Evolutionary conservation across 2,329 filamentous ascomycete genomes (phyloP).

Genomic region (Dothistroma pini): DNA sequence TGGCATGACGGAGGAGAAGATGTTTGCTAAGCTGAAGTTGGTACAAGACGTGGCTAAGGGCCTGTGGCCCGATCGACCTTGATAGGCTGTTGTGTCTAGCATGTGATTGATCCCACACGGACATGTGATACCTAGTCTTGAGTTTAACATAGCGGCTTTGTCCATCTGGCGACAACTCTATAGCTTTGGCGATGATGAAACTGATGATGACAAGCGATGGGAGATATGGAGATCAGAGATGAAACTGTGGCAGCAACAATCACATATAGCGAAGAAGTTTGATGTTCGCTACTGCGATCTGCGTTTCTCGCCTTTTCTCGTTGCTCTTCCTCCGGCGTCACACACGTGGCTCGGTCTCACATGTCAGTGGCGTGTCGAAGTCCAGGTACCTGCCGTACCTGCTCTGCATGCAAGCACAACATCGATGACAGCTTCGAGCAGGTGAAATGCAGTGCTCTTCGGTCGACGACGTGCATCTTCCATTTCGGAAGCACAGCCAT

Average conservation of each 20-base stretch:
- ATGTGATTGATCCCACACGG: slow-evolving; percentile 4
- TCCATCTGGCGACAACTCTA: not conserved
- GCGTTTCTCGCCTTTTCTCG: no score
- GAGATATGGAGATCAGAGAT: not conserved
- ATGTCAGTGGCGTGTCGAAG: not conserved
- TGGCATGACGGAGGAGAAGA: slow-evolving; percentile 39
- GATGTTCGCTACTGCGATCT: not conserved
- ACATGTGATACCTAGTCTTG: not conserved
- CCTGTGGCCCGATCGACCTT: slow-evolving; percentile 36
- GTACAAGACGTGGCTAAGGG: slow-evolving; percentile 37
- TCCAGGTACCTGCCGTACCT: not conserved
- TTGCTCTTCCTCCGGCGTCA: not conserved
- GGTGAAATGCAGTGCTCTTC: not conserved
- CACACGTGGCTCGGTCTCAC: not conserved
- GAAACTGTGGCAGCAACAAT: not conserved
- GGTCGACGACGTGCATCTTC: not conserved
- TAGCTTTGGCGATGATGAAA: not conserved
- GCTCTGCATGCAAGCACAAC: not conserved
- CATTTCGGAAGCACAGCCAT: not conserved
- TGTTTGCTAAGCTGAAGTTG: slow-evolving; percentile 38
- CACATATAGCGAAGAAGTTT: not conserved
- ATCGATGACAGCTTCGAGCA: not conserved
- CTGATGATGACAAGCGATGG: not conserved
- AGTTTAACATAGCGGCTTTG: not conserved
- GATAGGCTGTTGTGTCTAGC: slow-evolving; percentile 7